A percentile compares a stretch with the other conserved stretches of the same genome.
Evolutionary conservation across 169 alveolate genomes (phyloP).

Genomic region (Eimeria necatrix): DNA sequence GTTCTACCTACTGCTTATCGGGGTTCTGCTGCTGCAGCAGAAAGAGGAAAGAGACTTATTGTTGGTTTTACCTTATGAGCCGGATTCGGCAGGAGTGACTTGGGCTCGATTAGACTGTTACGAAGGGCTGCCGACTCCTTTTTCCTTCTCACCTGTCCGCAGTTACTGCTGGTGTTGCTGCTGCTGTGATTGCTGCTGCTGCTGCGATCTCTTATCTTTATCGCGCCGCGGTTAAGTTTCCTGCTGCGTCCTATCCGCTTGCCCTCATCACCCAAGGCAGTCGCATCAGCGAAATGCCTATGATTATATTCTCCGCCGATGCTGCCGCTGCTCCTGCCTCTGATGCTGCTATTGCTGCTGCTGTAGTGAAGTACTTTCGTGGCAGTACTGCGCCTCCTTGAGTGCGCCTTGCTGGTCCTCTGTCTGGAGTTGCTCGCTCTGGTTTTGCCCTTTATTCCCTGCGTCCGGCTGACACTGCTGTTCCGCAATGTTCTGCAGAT

Average conservation of each 20-base stretch:
- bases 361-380: background rate
- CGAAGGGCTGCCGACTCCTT: background rate
- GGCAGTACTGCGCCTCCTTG: background rate
- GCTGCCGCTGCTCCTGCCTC: background rate
- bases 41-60: too few relatives aligned
- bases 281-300: background rate
- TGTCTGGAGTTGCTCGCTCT: background rate
- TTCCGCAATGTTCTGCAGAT: background rate
- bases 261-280: background rate
- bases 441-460: background rate
- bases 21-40: too few relatives aligned
- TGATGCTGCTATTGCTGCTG: conserved; percentile 21
- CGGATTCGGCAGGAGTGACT: background rate
- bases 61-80: too few relatives aligned
- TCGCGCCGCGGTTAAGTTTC: background rate
- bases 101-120: background rate
- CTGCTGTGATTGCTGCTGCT: conserved; percentile 26
- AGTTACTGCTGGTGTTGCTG: background rate
- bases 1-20: too few relatives aligned
- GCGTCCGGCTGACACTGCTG: conserved; percentile 26
- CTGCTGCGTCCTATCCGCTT: background rate
- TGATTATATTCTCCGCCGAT: background rate
- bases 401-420: background rate
- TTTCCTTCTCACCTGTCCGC: background rate
- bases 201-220: background rate